Percentiles rank a stretch among this genome's conserved stretches.
Evolutionary conservation across 306 rosid species (phyloP).

Genomic region (Castanopsis chinensis): DNA sequence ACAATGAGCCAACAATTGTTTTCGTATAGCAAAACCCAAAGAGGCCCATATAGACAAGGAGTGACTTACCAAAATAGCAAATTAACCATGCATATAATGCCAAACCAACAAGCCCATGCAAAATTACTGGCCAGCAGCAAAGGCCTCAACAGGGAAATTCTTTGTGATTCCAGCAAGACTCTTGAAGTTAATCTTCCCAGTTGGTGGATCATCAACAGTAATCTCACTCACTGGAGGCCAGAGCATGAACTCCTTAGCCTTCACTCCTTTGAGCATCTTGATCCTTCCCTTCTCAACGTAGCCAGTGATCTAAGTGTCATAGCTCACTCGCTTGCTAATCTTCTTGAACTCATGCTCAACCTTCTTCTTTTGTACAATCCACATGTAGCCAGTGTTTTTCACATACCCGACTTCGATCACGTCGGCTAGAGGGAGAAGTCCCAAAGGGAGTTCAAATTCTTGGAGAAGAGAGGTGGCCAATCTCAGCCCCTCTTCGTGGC

Average conservation of each 20-base stretch:
- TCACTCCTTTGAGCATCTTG: constrained; percentile 83
- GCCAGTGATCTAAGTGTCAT: constrained; percentile 60
- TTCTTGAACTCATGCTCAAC: constrained; percentile 84
- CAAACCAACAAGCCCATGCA: neutral
- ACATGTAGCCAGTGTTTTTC: constrained; percentile 69
- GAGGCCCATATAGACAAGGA: too few relatives aligned
- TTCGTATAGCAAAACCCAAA: too few relatives aligned
- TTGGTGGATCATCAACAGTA: constrained; percentile 40
- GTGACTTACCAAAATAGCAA: too few relatives aligned
- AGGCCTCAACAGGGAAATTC: constrained; percentile 81
- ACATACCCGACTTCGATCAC: constrained; percentile 79
- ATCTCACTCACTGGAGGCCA: constrained; percentile 97
- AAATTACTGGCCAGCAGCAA: constrained; percentile 75
- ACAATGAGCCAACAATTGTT: too few relatives aligned
- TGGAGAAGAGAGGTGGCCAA: constrained; percentile 51
- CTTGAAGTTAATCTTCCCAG: constrained; percentile 83
- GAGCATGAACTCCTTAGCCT: constrained; percentile 85
- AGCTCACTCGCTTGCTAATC: constrained; percentile 75
- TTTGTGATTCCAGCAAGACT: constrained; percentile 93
- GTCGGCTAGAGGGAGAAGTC: constrained; percentile 67
- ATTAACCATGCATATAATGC: too few relatives aligned
- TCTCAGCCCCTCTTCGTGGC: constrained; percentile 66
- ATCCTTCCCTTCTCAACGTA: constrained; percentile 54
- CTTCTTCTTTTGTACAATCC: constrained; percentile 80
- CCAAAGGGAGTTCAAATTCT: constrained; percentile 69